Conservation (phyloP, 192 early-diverging fungal genomes). For the Dimargaris xerosporica region DNA sequence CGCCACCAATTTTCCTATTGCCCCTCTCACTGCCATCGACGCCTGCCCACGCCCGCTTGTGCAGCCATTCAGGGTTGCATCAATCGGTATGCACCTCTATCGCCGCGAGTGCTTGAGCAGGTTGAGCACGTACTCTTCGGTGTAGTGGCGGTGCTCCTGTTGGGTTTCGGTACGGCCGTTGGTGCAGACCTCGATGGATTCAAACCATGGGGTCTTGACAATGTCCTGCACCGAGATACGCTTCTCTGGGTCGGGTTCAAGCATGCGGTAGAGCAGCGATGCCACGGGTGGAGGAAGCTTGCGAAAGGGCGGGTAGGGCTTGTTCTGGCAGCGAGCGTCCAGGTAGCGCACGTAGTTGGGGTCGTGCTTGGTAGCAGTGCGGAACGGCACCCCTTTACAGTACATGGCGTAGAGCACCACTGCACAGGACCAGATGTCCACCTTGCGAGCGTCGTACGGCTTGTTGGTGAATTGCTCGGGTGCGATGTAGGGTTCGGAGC, state of each 20-base stretch:
- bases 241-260: slow-evolving; percentile 38
- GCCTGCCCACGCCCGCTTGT: too few species aligned
- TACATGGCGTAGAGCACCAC: slow-evolving; percentile 77
- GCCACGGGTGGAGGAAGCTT: slow-evolving; percentile 43
- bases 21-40: too few species aligned
- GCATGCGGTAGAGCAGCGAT: slow-evolving; percentile 42
- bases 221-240: slow-evolving; percentile 50
- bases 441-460: slow-evolving; percentile 63
- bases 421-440: slow-evolving; percentile 82
- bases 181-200: slow-evolving; percentile 37
- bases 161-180: not conserved
- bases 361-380: slow-evolving; percentile 40
- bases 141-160: not conserved
- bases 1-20: too few species aligned
- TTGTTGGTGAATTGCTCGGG: slow-evolving; percentile 60
- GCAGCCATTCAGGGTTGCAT: too few species aligned
- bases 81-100: too few species aligned
- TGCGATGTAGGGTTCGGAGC: slow-evolving; percentile 91
- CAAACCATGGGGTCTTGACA: slow-evolving; percentile 61
- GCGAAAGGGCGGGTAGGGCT: slow-evolving; percentile 31
- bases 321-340: slow-evolving; percentile 31
- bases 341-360: slow-evolving; percentile 44
- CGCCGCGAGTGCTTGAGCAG: slow-evolving; percentile 12
- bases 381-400: slow-evolving; percentile 48
- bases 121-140: not conserved